phyloP scores from a whole-genome alignment of 2,329 filamentous ascomycete genomes.

The Mycosphaerella sp. region DNA sequence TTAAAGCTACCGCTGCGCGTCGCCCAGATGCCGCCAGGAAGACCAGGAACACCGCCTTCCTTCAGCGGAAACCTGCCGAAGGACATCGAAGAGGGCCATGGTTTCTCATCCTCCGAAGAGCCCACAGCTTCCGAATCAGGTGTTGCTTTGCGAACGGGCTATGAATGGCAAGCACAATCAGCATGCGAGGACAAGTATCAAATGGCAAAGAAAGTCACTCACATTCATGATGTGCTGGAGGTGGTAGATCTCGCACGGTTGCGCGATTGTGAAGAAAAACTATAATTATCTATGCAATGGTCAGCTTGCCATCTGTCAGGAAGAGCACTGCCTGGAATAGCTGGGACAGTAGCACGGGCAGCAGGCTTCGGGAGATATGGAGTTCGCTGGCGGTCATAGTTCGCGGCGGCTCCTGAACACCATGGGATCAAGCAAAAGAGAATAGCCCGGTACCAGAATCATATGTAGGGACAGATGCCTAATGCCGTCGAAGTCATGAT shows the following conservation, averaged over 20 bases:
- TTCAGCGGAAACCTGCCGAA: slow-evolving; percentile 38
- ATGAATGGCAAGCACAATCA: slow-evolving; percentile 4
- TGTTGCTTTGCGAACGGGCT: slow-evolving; percentile 65
- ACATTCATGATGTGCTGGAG: slow-evolving; percentile 21
- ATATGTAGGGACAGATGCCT: too few species aligned
- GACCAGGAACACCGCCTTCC: slow-evolving; percentile 38
- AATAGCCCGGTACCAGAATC: too few species aligned
- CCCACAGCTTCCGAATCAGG: slow-evolving; percentile 90
- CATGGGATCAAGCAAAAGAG: too few species aligned
- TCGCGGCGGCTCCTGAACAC: too few species aligned
- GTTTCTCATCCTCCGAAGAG: slow-evolving; percentile 83
- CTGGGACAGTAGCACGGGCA: neutral
- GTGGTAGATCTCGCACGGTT: neutral
- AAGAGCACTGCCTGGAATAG: neutral
- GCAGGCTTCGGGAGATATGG: too few species aligned
- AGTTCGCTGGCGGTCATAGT: too few species aligned
- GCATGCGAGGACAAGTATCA: neutral
- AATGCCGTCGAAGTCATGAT: too few species aligned
- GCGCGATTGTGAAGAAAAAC: neutral
- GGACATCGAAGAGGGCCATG: slow-evolving; percentile 48
- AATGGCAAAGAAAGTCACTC: slow-evolving; percentile 1
- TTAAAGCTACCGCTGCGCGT: slow-evolving; percentile 31
- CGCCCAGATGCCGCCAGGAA: slow-evolving; percentile 35
- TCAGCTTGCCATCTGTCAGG: neutral
- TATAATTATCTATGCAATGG: slow-evolving; percentile 15